Evolutionary conservation across 805 yeast genomes (phyloP).

Genomic region (Monosporozyma servazzii): DNA sequence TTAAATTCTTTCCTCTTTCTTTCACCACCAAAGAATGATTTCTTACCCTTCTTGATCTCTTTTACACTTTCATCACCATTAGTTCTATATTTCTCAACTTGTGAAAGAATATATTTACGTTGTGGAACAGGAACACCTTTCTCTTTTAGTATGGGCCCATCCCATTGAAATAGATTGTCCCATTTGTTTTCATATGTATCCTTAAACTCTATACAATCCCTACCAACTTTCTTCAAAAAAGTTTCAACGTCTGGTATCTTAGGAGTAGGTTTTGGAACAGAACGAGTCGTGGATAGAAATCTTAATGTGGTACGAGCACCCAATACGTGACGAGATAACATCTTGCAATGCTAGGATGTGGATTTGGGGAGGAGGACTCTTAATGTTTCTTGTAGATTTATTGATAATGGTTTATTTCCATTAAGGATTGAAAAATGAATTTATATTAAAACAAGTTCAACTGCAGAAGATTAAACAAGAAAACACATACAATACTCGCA

Average conservation of each 20-base stretch:
- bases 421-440: no score
- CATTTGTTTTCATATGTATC: slow-evolving; percentile 65
- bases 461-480: no score
- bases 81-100: slow-evolving; percentile 49
- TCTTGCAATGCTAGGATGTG: background rate
- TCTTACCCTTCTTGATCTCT: slow-evolving; percentile 59
- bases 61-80: slow-evolving; percentile 46
- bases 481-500: no score
- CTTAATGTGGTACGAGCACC: background rate
- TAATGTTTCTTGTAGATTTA: no score
- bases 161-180: slow-evolving; percentile 53
- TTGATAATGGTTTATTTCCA: no score
- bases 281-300: slow-evolving; percentile 1
- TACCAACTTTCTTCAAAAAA: slow-evolving; percentile 72
- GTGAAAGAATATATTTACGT: slow-evolving; percentile 63
- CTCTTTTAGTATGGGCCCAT: slow-evolving; percentile 52
- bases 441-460: no score
- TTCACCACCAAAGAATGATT: slow-evolving; percentile 76
- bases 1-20: slow-evolving; percentile 59
- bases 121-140: slow-evolving; percentile 67
- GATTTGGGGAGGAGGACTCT: no score
- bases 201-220: slow-evolving; percentile 55
- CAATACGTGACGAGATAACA: background rate
- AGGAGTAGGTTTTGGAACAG: slow-evolving; percentile 42
- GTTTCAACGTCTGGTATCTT: slow-evolving; percentile 59